These are phyloP conservation scores for Ophiocordyceps camponoti-floridani DNA, from an alignment of 2,329 filamentous ascomycete species.

Conservation along the genomic window DNA sequence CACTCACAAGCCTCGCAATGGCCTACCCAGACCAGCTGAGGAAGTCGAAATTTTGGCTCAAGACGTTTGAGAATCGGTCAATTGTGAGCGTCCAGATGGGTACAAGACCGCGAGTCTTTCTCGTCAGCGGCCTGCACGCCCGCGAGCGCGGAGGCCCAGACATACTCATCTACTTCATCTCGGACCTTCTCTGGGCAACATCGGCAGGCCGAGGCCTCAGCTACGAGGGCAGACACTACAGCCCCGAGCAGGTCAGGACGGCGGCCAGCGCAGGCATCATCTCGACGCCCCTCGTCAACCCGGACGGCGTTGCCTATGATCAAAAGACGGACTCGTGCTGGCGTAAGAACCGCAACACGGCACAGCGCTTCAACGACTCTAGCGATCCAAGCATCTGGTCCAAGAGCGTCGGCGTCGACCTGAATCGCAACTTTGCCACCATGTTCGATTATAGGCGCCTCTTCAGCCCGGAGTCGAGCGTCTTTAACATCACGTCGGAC, in stretches of 20 bases:
- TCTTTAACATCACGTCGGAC: neutral
- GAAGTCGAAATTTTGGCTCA: neutral
- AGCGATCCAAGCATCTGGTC: neutral
- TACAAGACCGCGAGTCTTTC: neutral
- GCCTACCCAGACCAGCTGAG: neutral
- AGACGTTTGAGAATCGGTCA: neutral
- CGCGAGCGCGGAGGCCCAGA: constrained; percentile 40
- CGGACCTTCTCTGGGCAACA: constrained; percentile 34
- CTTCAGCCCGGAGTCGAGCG: constrained; percentile 14
- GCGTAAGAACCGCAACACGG: constrained; percentile 33
- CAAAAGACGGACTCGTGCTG: constrained; percentile 30
- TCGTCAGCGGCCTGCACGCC: constrained; percentile 28
- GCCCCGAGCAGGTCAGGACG: constrained; percentile 29
- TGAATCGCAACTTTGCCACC: constrained; percentile 41
- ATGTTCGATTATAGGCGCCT: constrained; percentile 31
- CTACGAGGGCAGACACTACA: constrained; percentile 33
- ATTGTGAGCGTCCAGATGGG: neutral
- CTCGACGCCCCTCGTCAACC: constrained; percentile 32
- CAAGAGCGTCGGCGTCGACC: constrained; percentile 25
- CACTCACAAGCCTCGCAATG: neutral
- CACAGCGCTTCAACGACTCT: neutral
- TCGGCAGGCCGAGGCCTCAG: constrained; percentile 26
- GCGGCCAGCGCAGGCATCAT: constrained; percentile 35
- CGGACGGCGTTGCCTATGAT: constrained; percentile 34
- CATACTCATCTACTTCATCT: constrained; percentile 36